Percentiles rank a stretch among this genome's conserved stretches.
phyloP scores from a whole-genome alignment of 768 basidiomycete genomes.

The Lactarius tabidus region DNA sequence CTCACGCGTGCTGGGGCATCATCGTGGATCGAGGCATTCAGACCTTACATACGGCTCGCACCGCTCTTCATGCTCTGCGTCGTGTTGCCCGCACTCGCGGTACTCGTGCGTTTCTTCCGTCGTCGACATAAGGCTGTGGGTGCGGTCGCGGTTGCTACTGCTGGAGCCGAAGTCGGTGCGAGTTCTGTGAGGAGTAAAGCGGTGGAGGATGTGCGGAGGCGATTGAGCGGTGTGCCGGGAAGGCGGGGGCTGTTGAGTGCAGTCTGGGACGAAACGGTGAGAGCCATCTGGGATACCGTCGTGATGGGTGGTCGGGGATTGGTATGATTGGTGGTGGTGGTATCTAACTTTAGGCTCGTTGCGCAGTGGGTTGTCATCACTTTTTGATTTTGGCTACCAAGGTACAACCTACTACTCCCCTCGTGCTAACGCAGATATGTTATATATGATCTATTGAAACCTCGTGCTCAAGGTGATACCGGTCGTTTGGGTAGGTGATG shows the following conservation, averaged over 20 bases:
- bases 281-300: conserved; percentile 23
- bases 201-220: conserved; percentile 24
- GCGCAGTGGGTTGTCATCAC: no score
- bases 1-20: not conserved
- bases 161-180: not conserved
- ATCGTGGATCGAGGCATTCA: conserved; percentile 5
- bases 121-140: not conserved
- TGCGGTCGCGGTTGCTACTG: not conserved
- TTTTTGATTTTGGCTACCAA: no score
- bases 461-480: no score
- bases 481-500: no score
- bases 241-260: conserved; percentile 10
- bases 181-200: not conserved
- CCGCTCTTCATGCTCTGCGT: conserved; percentile 22
- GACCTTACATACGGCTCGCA: conserved; percentile 13
- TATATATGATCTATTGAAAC: not conserved
- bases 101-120: conserved; percentile 19
- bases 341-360: not conserved
- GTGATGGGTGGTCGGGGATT: conserved; percentile 26
- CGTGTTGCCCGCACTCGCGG: conserved; percentile 18
- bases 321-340: conserved; percentile 4
- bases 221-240: conserved; percentile 16
- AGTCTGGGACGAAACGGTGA: conserved; percentile 22
- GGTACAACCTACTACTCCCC: not conserved
- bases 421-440: not conserved